A percentile compares a stretch with the other conserved stretches of the same genome.
Conservation (phyloP, 306 rosid genomes). For the Canavalia ensiformis region DNA sequence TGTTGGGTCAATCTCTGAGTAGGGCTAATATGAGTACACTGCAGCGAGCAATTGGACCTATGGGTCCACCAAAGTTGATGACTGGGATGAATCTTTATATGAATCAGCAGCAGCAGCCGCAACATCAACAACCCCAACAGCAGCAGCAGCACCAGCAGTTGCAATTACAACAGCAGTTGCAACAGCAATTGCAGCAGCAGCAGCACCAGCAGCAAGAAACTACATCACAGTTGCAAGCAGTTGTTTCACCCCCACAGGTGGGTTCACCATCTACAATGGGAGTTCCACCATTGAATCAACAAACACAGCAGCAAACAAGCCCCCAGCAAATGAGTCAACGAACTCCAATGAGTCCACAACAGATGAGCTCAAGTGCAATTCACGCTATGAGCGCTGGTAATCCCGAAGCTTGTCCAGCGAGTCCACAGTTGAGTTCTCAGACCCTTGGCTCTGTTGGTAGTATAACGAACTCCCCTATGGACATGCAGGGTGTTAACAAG, state of each 20-base stretch:
- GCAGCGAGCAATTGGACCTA: slow-evolving; percentile 79
- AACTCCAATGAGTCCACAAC: slow-evolving; percentile 97
- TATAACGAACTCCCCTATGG: slow-evolving; percentile 86
- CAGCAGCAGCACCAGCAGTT: slow-evolving; percentile 49
- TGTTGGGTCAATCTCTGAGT: slow-evolving; percentile 71
- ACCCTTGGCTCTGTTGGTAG: slow-evolving; percentile 84
- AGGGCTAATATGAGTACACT: slow-evolving; percentile 65
- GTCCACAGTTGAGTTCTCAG: slow-evolving; percentile 98
- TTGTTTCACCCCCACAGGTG: slow-evolving; percentile 87
- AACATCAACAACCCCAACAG: slow-evolving; percentile 50
- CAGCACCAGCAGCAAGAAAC: slow-evolving; percentile 79
- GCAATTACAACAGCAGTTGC: slow-evolving; percentile 49
- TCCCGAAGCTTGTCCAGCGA: slow-evolving; percentile 92
- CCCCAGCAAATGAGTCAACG: slow-evolving; percentile 95
- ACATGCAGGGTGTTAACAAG: slow-evolving; percentile 92
- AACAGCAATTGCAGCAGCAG: slow-evolving; percentile 55
- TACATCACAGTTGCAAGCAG: slow-evolving; percentile 76
- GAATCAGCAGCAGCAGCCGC: slow-evolving; percentile 71
- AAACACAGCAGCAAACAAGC: slow-evolving; percentile 77
- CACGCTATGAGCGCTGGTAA: slow-evolving; percentile 89
- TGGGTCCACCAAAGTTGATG: slow-evolving; percentile 93
- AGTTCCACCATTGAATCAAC: slow-evolving; percentile 78
- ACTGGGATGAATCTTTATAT: slow-evolving; percentile 68
- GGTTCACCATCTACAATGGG: slow-evolving; percentile 93
- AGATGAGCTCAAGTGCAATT: slow-evolving; percentile 87